Evolutionary conservation across 2,329 filamentous ascomycete species (phyloP).

Genomic region (Periconia digitata): DNA sequence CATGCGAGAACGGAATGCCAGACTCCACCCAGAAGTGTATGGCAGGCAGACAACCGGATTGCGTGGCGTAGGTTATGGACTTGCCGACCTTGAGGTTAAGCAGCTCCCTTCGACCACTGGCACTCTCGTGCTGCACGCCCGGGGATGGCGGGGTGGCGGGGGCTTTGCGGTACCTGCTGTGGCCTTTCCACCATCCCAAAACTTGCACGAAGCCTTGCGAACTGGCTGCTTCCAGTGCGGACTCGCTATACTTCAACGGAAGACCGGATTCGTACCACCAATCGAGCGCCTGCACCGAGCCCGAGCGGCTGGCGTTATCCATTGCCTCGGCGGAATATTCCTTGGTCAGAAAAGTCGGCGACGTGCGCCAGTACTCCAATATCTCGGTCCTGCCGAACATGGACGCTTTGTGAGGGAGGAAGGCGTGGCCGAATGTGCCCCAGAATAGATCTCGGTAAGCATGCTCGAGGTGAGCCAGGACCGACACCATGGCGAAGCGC

Average conservation of each 20-base stretch:
- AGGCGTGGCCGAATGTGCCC: conserved; percentile 78
- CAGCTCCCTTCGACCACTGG: conserved; percentile 16
- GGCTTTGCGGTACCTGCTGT: conserved; percentile 52
- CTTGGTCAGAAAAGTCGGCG: conserved; percentile 78
- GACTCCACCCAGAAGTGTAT: conserved; percentile 88
- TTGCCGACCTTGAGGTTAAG: conserved; percentile 77
- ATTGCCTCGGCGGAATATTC: conserved; percentile 85
- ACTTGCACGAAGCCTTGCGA: conserved; percentile 82
- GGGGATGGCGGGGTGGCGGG: conserved; percentile 15
- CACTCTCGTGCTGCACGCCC: conserved; percentile 16
- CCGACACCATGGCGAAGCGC: conserved; percentile 80
- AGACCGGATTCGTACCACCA: conserved; percentile 88
- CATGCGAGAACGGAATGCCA: conserved; percentile 75
- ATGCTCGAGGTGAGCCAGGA: conserved; percentile 72
- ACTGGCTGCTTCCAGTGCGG: conserved; percentile 84
- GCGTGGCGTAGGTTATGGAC: conserved; percentile 78
- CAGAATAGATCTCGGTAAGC: conserved; percentile 76
- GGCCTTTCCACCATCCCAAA: conserved; percentile 89
- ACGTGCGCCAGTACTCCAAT: conserved; percentile 87
- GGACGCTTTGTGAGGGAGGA: conserved; percentile 85
- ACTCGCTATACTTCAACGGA: conserved; percentile 80
- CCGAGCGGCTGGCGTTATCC: conserved; percentile 82
- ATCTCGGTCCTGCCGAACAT: conserved; percentile 84
- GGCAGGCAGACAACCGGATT: conserved; percentile 75
- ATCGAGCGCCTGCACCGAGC: conserved; percentile 81